Evolutionary conservation across 2,329 filamentous ascomycete genomes (phyloP).

Genomic region (Stachybotrys chartarum): DNA sequence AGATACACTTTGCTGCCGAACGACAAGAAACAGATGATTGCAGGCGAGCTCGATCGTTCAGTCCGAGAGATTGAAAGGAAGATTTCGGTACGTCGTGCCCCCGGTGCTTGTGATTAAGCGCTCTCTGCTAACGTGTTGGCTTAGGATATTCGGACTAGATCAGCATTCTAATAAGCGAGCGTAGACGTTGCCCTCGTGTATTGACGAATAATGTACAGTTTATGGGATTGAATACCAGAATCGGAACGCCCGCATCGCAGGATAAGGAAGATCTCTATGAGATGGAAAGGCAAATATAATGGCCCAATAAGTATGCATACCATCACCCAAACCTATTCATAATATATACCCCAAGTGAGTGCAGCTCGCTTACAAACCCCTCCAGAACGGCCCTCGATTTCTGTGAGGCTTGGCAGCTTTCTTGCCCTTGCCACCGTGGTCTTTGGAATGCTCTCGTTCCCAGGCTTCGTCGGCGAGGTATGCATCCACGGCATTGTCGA

Average conservation of each 20-base stretch:
- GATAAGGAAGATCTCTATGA: not conserved
- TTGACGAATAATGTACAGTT: constrained; percentile 6
- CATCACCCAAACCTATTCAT: not conserved
- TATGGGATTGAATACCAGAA: not conserved
- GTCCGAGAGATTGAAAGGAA: constrained; percentile 93
- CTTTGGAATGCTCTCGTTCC: constrained; percentile 59
- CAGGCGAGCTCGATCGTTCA: constrained; percentile 82
- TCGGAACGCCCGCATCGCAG: not conserved
- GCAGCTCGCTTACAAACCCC: constrained; percentile 14
- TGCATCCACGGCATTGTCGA: constrained; percentile 55
- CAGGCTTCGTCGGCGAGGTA: constrained; percentile 68
- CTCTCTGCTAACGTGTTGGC: constrained; percentile 13
- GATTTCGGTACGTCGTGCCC: constrained; percentile 56
- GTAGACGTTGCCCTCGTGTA: constrained; percentile 6
- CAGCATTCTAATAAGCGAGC: constrained; percentile 41
- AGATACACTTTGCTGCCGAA: constrained; percentile 75
- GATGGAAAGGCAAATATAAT: not conserved
- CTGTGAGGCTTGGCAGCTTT: constrained; percentile 21
- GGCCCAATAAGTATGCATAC: not conserved
- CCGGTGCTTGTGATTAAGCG: not conserved
- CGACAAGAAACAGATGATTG: constrained; percentile 93
- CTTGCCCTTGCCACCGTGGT: constrained; percentile 10
- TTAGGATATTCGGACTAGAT: constrained; percentile 51
- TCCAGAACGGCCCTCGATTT: constrained; percentile 23
- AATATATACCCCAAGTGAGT: not conserved